These are phyloP conservation scores for Ophiostoma ulmi DNA, from an alignment of 2,329 filamentous ascomycete species.

Conservation along the genomic window DNA sequence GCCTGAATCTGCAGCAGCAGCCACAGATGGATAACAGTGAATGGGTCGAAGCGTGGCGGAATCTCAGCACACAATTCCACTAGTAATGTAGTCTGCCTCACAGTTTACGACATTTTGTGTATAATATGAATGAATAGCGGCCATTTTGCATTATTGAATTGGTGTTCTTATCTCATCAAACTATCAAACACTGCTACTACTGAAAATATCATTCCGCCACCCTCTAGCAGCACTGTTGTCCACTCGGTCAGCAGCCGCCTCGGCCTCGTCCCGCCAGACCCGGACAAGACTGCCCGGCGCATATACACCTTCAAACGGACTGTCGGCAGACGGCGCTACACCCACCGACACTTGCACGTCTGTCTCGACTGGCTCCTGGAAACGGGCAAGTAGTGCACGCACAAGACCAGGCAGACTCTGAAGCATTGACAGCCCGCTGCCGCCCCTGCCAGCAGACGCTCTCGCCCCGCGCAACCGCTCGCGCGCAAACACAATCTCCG, in stretches of 20 bases:
- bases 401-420: slow-evolving; percentile 65
- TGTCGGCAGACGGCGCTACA: neutral
- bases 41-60: slow-evolving; percentile 25
- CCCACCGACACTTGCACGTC: neutral
- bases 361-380: slow-evolving; percentile 45
- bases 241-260: slow-evolving; percentile 64
- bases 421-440: slow-evolving; percentile 49
- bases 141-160: neutral
- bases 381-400: slow-evolving; percentile 70
- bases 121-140: neutral
- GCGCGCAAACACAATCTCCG: slow-evolving; percentile 79
- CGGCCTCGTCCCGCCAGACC: slow-evolving; percentile 79
- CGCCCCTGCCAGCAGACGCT: slow-evolving; percentile 52
- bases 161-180: neutral
- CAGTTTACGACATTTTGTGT: neutral
- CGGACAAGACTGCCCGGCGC: slow-evolving; percentile 84
- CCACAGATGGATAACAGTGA: slow-evolving; percentile 19
- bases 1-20: slow-evolving; percentile 7
- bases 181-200: neutral
- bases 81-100: neutral
- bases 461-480: slow-evolving; percentile 81
- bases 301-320: slow-evolving; percentile 74
- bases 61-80: slow-evolving; percentile 20
- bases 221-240: slow-evolving; percentile 45
- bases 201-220: slow-evolving; percentile 83